Evolutionary conservation across 345 rosid species (phyloP), one percentile per base, ranked within the genome.

Genomic region (Rhodamnia rubescens): DNA sequence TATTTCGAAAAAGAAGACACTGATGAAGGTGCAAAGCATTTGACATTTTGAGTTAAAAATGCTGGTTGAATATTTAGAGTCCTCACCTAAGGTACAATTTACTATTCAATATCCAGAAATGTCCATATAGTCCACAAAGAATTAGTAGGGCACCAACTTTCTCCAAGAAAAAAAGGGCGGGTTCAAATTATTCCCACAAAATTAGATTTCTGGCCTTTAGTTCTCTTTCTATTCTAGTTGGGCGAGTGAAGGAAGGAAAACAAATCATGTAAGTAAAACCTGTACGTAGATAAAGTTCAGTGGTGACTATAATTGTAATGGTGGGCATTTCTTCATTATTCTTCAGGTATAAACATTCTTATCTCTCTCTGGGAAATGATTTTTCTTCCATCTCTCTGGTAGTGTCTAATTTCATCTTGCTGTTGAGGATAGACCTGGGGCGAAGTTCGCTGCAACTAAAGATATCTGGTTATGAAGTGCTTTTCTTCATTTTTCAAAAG

Each of bases 401-500:
- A 58, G 26, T 10, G 54, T 55, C 52, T 27, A 16, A 18, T 24
- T 49, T 42, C 51, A 52, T 26, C 53, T 84, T 74, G 49, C 81
- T 14, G 53, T 36, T 42, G 82, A 0, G 24, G 44, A 64, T 32
- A 64, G 44, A 64, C 26, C 47, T 69, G 1, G 80, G 80, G 80
- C 86, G 53, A 47, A 24, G 53, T 32, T 13, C 7, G 26, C 29
- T 51, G 29, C 51, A 51, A n/a, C 53, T 16, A 4, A 3, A 56
- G 58, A 27, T 7, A 59, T 53, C 81, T 81, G 53, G 86, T 87
- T 84, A 92, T 92, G 96, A 86, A 57, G 84, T 92, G 95, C 87
- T 91, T 85, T 2, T 82, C 52, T 85, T 86, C 85, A 20, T 36
- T 36, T 6, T 86, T 58, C 85, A 88, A 82, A 87, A 89, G 81